Conservation (phyloP, 2,329 filamentous ascomycete genomes). For the Fusarium agapanthi region DNA sequence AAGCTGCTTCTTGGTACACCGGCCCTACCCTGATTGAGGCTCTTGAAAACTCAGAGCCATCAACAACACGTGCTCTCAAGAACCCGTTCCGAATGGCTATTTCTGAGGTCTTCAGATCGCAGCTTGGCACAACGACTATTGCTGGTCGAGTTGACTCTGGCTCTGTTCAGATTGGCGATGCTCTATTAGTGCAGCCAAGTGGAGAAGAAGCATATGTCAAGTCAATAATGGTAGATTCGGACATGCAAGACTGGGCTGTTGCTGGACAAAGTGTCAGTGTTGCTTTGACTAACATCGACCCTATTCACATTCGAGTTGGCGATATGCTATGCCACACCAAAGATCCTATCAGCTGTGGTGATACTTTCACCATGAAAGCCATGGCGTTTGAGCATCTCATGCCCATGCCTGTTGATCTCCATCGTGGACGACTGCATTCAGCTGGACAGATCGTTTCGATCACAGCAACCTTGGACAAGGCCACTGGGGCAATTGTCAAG, state of each 20-base stretch:
- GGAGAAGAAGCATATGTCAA: constrained; percentile 84
- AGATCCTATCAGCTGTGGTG: constrained; percentile 74
- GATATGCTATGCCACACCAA: constrained; percentile 83
- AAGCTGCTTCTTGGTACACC: constrained; percentile 77
- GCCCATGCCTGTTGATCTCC: constrained; percentile 89
- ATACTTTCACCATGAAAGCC: constrained; percentile 81
- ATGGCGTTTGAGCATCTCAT: constrained; percentile 90
- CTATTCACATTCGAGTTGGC: constrained; percentile 81
- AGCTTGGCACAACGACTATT: constrained; percentile 83
- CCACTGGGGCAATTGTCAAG: constrained; percentile 77
- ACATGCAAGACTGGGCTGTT: constrained; percentile 85
- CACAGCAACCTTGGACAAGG: constrained; percentile 79
- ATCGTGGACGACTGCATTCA: constrained; percentile 83
- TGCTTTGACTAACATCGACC: constrained; percentile 86
- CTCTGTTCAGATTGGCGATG: constrained; percentile 84
- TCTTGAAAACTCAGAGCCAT: constrained; percentile 82
- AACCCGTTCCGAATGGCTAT: constrained; percentile 89
- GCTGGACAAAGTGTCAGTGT: constrained; percentile 89
- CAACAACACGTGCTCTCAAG: constrained; percentile 70
- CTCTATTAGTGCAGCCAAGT: constrained; percentile 80
- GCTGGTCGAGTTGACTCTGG: constrained; percentile 88
- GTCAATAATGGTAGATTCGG: constrained; percentile 78
- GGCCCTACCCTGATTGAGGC: constrained; percentile 84
- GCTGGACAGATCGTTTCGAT: constrained; percentile 78
- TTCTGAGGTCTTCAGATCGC: constrained; percentile 83